phyloP scores from a whole-genome alignment of 371 early-diverging fungal species.

The Aphelidium insulamus region DNA sequence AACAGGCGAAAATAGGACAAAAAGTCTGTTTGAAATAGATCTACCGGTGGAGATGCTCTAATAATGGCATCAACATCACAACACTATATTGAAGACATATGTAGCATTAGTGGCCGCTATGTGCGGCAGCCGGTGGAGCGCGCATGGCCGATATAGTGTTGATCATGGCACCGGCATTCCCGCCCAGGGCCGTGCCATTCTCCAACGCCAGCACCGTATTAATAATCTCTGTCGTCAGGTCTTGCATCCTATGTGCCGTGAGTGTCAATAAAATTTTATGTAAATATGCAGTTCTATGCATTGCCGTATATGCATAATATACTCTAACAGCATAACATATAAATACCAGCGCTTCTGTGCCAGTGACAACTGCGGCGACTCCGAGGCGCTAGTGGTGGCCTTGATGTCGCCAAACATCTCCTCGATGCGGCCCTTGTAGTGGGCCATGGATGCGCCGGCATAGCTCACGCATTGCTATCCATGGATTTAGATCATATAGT shows the following conservation, averaged over 20 bases:
- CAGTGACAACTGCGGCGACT: slow-evolving; percentile 7
- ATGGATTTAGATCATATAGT: not conserved
- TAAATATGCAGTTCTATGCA: not conserved
- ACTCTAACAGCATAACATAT: not conserved
- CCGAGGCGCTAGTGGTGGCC: slow-evolving; percentile 2
- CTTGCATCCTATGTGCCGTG: slow-evolving; percentile 6
- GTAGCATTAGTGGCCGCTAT: too few species aligned
- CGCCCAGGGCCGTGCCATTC: too few species aligned
- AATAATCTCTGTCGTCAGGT: slow-evolving; percentile 12
- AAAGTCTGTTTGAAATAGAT: too few species aligned
- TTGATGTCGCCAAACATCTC: slow-evolving; percentile 20
- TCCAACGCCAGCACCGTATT: slow-evolving; percentile 9
- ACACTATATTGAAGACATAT: too few species aligned
- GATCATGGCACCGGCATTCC: too few species aligned
- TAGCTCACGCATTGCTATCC: slow-evolving; percentile 21
- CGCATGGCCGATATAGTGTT: too few species aligned
- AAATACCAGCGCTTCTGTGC: slow-evolving; percentile 9
- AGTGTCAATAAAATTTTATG: not conserved
- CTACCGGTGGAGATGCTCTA: too few species aligned
- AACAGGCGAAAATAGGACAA: too few species aligned
- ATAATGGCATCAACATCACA: too few species aligned
- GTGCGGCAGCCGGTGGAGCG: too few species aligned
- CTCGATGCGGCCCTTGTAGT: slow-evolving; percentile 17
- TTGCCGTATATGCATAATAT: not conserved
- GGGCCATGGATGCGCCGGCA: slow-evolving; percentile 13